Conservation (phyloP, 1,139 yeast genomes). For the Suhomyces wounanorum region DNA sequence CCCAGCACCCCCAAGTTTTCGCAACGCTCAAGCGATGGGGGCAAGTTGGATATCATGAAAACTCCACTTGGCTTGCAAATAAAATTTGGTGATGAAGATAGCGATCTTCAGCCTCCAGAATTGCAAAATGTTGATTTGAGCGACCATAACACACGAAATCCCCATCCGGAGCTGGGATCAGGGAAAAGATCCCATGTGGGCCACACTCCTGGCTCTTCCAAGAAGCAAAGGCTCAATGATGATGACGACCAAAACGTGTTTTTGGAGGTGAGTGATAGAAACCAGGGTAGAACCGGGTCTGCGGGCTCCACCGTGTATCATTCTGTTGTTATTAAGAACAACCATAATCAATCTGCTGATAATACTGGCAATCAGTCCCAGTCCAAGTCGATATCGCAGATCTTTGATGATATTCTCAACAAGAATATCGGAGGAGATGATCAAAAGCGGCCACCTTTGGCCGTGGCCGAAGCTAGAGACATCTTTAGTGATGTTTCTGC, state of each 20-base stretch:
- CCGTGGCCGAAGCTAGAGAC: conserved; percentile 14
- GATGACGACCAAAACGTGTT: conserved; percentile 34
- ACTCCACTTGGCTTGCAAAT: conserved; percentile 32
- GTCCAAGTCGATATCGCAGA: conserved; percentile 33
- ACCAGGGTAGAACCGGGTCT: conserved; percentile 19
- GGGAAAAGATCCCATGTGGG: neutral
- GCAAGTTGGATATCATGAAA: conserved; percentile 20
- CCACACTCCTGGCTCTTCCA: neutral
- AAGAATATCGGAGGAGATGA: neutral
- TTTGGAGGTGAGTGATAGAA: conserved; percentile 24
- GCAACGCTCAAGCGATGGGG: conserved; percentile 19
- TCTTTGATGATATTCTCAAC: conserved; percentile 31
- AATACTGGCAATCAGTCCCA: conserved; percentile 24
- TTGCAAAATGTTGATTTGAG: conserved; percentile 15
- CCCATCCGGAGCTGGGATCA: neutral
- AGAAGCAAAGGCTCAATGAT: conserved; percentile 5
- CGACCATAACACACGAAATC: neutral
- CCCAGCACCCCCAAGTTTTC: conserved; percentile 52
- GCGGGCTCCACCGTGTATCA: conserved; percentile 36
- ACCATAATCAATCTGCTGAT: conserved; percentile 17
- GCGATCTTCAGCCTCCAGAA: conserved; percentile 39
- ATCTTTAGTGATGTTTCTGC: conserved; percentile 18
- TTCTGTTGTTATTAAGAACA: conserved; percentile 22
- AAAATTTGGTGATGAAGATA: conserved; percentile 29
- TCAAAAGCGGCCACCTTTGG: neutral